Percentiles rank a stretch among this genome's conserved stretches.
Evolutionary conservation across 2,329 filamentous ascomycete genomes (phyloP).

Genomic region (Arthrobotrys musiformis): DNA sequence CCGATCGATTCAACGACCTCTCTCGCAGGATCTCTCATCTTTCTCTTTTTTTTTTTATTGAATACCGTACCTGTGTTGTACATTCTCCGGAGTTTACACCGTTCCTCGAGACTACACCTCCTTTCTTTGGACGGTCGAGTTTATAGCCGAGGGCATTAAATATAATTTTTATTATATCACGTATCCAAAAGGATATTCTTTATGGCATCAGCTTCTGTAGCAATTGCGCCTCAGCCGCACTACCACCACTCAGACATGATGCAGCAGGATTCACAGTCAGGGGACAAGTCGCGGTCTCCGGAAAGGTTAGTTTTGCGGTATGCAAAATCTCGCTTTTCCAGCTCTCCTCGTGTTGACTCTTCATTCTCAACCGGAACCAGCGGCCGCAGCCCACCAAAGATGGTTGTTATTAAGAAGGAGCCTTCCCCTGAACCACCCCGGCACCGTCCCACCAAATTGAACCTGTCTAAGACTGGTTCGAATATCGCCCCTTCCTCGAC

Average conservation of each 20-base stretch:
- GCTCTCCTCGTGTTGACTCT: constrained; percentile 55
- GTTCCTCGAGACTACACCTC: constrained; percentile 20
- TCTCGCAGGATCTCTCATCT: not conserved
- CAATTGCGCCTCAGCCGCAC: constrained; percentile 55
- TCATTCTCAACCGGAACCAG: constrained; percentile 47
- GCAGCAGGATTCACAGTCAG: constrained; percentile 52
- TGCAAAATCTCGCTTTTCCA: constrained; percentile 52
- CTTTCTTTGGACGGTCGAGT: constrained; percentile 42
- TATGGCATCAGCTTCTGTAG: constrained; percentile 56
- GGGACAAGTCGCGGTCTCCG: constrained; percentile 53
- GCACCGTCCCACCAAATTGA: constrained; percentile 79
- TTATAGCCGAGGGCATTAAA: constrained; percentile 42
- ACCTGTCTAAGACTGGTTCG: constrained; percentile 75
- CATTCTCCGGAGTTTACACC: constrained; percentile 27
- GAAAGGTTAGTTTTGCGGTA: constrained; percentile 55
- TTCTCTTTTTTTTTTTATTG: not conserved
- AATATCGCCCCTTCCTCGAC: constrained; percentile 68
- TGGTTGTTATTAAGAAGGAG: constrained; percentile 91
- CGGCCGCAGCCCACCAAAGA: constrained; percentile 70
- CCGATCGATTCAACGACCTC: constrained; percentile 31
- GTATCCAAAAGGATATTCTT: constrained; percentile 45
- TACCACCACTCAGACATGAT: constrained; percentile 49
- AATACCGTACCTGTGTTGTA: constrained; percentile 15
- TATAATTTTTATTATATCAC: constrained; percentile 45
- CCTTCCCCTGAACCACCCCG: constrained; percentile 83